Evolutionary conservation across 495 filamentous ascomycete genomes (phyloP).

Genomic region (Parathielavia appendiculata): DNA sequence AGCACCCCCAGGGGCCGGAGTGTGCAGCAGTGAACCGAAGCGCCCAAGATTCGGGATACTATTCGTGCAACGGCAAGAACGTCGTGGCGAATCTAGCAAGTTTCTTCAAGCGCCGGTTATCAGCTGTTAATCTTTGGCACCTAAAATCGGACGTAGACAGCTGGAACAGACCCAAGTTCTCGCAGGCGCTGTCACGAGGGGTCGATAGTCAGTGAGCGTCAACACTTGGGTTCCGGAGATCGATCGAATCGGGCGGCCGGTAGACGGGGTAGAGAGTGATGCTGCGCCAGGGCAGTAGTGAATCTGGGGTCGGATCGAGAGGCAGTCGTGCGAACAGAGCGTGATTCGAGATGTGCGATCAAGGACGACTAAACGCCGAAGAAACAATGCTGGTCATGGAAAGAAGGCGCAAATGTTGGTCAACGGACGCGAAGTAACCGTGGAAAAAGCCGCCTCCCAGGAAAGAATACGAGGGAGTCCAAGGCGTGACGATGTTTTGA

Average conservation of each 20-base stretch:
- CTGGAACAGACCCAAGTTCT: not conserved
- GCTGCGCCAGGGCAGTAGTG: not conserved
- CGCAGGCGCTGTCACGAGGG: too few relatives aligned
- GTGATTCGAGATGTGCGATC: conserved; percentile 11
- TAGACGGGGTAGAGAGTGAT: not conserved
- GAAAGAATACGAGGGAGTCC: conserved; percentile 1
- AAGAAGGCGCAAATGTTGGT: conserved; percentile 9
- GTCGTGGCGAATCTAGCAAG: not conserved
- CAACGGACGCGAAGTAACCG: conserved; percentile 6
- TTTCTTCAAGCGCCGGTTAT: not conserved
- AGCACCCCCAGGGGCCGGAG: not conserved
- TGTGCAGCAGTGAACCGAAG: not conserved
- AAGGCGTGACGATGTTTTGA: conserved; percentile 7
- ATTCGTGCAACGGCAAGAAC: not conserved
- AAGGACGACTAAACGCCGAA: conserved; percentile 7
- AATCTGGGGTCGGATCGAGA: not conserved
- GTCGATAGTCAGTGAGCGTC: not conserved
- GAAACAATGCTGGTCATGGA: conserved; percentile 10
- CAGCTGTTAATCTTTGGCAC: not conserved
- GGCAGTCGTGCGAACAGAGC: not conserved
- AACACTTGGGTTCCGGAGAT: not conserved
- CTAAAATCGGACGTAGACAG: not conserved
- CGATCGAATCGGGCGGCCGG: not conserved
- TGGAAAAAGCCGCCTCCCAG: not conserved
- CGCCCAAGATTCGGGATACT: not conserved